Conservation (phyloP, 768 basidiomycete species). For the Russula sp. region DNA sequence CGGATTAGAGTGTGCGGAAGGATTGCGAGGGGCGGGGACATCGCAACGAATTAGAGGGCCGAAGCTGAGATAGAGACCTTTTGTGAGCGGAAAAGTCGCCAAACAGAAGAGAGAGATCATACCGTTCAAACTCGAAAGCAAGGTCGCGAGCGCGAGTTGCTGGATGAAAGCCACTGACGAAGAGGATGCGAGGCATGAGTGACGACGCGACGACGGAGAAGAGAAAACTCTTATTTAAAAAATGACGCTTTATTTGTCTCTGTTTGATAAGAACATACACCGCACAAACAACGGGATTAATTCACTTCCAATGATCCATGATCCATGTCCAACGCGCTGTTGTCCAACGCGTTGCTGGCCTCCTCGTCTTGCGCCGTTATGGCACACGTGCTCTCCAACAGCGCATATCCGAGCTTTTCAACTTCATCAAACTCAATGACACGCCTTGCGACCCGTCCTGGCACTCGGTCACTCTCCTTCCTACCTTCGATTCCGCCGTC, state of each 20-base stretch:
- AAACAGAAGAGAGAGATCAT: slow-evolving; percentile 12
- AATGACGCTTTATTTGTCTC: background rate
- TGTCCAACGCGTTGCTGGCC: background rate
- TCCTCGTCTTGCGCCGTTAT: background rate
- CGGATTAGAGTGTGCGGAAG: slow-evolving; percentile 72
- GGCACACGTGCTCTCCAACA: background rate
- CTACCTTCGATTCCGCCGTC: slow-evolving; percentile 13
- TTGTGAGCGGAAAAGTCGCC: background rate
- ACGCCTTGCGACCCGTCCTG: background rate
- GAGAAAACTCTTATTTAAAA: slow-evolving; percentile 3
- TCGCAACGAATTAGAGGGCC: slow-evolving; percentile 86
- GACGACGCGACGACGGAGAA: background rate
- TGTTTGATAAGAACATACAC: slow-evolving; percentile 3
- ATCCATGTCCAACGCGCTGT: background rate
- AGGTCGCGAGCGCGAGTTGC: slow-evolving; percentile 80
- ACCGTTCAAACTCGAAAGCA: slow-evolving; percentile 88
- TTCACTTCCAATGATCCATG: background rate
- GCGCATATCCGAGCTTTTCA: background rate
- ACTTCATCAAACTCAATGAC: background rate
- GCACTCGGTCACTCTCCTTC: background rate
- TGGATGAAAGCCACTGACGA: slow-evolving; percentile 82
- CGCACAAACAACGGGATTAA: background rate
- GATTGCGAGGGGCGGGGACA: slow-evolving; percentile 82
- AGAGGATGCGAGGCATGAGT: slow-evolving; percentile 75
- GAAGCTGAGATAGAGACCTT: slow-evolving; percentile 46